A percentile compares a stretch with the other conserved stretches of the same genome.
Conservation (phyloP, 148 eudicot genomes). For the Camellia sinensis region DNA sequence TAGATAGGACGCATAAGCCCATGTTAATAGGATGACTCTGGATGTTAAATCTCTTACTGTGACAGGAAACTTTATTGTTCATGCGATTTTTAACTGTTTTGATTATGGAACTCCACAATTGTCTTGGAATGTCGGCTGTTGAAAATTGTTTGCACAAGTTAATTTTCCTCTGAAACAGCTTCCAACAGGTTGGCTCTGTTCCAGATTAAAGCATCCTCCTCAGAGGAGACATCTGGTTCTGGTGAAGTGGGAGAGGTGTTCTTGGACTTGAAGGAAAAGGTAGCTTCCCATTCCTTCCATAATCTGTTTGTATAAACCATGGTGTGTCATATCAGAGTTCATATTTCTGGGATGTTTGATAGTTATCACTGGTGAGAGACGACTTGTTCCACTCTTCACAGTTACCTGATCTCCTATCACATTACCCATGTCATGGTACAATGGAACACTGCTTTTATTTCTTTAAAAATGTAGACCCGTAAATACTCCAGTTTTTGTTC, state of each 20-base stretch:
- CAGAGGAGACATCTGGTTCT: slow-evolving; percentile 40
- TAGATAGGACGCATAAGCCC: not conserved
- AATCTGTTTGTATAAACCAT: not conserved
- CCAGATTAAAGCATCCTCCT: slow-evolving; percentile 41
- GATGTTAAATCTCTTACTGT: slow-evolving; percentile 5
- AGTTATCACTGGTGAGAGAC: not conserved
- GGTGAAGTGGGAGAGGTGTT: slow-evolving; percentile 33
- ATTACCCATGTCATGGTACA: too few species aligned
- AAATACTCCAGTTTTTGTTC: too few species aligned
- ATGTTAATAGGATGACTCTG: not conserved
- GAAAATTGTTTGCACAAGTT: not conserved
- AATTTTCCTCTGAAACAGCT: slow-evolving; percentile 25
- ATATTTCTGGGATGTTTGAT: not conserved
- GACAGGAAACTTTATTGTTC: slow-evolving; percentile 2
- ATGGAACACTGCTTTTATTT: too few species aligned
- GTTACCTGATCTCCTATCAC: not conserved
- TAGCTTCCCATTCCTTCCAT: not conserved
- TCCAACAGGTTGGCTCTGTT: slow-evolving; percentile 36
- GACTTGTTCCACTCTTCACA: not conserved
- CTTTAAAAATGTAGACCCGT: too few species aligned
- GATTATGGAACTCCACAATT: not conserved
- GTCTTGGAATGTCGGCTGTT: not conserved
- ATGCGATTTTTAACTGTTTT: not conserved
- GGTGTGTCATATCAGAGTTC: not conserved
- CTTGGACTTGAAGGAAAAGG: slow-evolving; percentile 52